A percentile compares a stretch with the other conserved stretches of the same genome.
phyloP scores from a whole-genome alignment of 1,284 basidiomycete genomes.

The Sporisorium iseilematis-ciliati region DNA sequence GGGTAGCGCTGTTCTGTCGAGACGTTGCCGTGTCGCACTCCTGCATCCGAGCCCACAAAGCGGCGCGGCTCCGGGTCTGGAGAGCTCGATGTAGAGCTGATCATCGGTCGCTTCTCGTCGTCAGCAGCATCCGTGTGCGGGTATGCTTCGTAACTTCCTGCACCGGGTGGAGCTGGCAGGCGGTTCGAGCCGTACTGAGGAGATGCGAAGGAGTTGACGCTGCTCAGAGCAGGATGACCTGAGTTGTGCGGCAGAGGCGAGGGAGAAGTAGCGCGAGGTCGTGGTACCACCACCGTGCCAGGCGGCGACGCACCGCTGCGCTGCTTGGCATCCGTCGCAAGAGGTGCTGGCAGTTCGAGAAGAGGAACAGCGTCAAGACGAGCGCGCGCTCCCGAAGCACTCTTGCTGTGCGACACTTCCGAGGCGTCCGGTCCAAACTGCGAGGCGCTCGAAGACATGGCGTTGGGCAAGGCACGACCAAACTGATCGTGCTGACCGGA shows the following conservation, averaged over 20 bases:
- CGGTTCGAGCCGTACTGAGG: conserved; percentile 16
- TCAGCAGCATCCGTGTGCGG: conserved; percentile 43
- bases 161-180: conserved; percentile 22
- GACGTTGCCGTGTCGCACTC: conserved; percentile 56
- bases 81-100: conserved; percentile 51
- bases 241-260: conserved; percentile 43
- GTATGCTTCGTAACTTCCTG: conserved; percentile 45
- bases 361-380: conserved; percentile 66
- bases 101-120: conserved; percentile 63
- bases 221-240: conserved; percentile 32
- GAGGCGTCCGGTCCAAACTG: conserved; percentile 42
- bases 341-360: conserved; percentile 67
- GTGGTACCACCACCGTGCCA: conserved; percentile 49
- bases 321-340: conserved; percentile 62
- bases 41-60: conserved; percentile 23
- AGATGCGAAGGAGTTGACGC: conserved; percentile 23
- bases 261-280: conserved; percentile 52
- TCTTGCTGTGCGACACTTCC: conserved; percentile 56
- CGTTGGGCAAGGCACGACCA: conserved; percentile 42
- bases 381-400: conserved; percentile 53
- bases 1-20: conserved; percentile 62
- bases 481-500: conserved; percentile 49
- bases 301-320: conserved; percentile 39
- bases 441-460: conserved; percentile 28
- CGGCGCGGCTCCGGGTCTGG: conserved; percentile 48